Conservation (phyloP, 1,284 basidiomycete genomes). For the Golubevia sp. region DNA sequence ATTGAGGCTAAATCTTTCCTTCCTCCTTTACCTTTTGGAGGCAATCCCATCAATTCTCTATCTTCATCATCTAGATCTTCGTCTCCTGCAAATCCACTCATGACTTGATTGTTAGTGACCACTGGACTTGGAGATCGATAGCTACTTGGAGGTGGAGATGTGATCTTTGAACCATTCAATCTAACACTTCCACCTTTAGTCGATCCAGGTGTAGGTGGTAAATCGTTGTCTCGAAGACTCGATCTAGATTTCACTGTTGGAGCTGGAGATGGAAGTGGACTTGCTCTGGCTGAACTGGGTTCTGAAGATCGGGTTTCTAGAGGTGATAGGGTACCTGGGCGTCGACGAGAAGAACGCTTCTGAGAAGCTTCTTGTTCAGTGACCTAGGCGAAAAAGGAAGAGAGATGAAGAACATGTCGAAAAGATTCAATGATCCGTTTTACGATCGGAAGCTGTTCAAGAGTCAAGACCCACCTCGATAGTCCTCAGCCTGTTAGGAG, state of each 20-base stretch:
- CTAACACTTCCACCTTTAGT: not conserved
- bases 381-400: slow-evolving; percentile 12
- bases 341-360: slow-evolving; percentile 15
- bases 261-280: not conserved
- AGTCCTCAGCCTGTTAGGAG: slow-evolving; percentile 67
- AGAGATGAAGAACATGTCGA: not conserved
- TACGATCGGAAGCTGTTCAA: no score
- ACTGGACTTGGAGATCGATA: not conserved
- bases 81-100: not conserved
- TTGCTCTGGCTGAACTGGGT: not conserved
- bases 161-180: not conserved
- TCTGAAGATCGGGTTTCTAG: not conserved
- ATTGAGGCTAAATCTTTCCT: not conserved
- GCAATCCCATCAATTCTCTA: slow-evolving; percentile 1
- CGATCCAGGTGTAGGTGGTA: not conserved
- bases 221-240: not conserved
- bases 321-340: slow-evolving; percentile 21
- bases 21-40: not conserved
- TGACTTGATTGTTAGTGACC: not conserved
- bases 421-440: no score
- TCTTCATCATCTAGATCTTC: not conserved
- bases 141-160: not conserved
- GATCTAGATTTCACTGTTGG: not conserved
- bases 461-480: slow-evolving; percentile 13
- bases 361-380: slow-evolving; percentile 21